phyloP scores from a whole-genome alignment of 805 yeast genomes.

The Saccharomycopsis synnaedendra region DNA sequence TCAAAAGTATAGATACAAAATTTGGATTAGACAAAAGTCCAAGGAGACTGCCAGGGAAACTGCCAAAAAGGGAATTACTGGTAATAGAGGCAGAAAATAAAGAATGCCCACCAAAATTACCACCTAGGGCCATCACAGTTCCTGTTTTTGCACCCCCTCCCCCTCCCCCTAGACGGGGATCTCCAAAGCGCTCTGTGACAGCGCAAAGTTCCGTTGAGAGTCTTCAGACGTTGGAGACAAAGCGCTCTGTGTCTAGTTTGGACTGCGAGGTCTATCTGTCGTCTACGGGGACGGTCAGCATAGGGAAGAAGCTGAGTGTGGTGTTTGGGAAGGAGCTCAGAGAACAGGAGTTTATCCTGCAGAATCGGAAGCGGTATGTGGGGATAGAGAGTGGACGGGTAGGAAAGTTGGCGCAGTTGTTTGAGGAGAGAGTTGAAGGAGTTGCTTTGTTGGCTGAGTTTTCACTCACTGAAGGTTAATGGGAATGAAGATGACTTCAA shows the following conservation, averaged over 20 bases:
- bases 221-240: background rate
- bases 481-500: no score
- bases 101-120: slow-evolving; percentile 1
- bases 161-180: no score
- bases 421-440: slow-evolving; percentile 15
- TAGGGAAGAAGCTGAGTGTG: slow-evolving; percentile 1
- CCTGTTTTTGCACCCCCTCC: background rate
- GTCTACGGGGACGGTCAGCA: background rate
- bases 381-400: slow-evolving; percentile 16
- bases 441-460: slow-evolving; percentile 9
- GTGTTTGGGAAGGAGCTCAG: background rate
- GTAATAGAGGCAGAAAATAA: background rate
- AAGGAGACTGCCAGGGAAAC: background rate
- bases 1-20: no score
- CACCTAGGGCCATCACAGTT: slow-evolving; percentile 1
- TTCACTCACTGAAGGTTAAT: background rate
- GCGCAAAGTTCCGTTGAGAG: background rate
- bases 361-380: slow-evolving; percentile 13
- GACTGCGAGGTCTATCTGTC: background rate
- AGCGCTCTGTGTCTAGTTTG: background rate
- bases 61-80: no score
- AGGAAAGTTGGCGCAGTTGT: slow-evolving; percentile 15
- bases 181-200: no score
- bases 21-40: no score
- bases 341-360: slow-evolving; percentile 6